Percentiles rank a stretch among this genome's conserved stretches.
Evolutionary conservation across 176 grass and related monocot genomes (phyloP).

Genomic region (Zea luxurians): DNA sequence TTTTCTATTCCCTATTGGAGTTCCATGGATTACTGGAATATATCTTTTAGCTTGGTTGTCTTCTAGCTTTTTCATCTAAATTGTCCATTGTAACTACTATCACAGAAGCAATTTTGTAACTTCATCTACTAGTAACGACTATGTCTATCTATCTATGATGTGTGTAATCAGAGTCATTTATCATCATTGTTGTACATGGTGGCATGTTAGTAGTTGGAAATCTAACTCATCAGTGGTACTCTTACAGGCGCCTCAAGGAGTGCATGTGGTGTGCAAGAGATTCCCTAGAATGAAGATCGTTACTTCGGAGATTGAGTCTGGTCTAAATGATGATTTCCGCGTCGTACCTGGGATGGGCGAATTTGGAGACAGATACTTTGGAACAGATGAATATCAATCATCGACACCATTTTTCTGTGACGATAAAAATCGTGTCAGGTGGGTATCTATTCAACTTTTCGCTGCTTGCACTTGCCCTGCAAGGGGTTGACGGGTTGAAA

Average conservation of each 20-base stretch:
- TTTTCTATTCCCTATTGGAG: not conserved
- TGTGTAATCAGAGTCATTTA: no score
- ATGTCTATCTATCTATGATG: not conserved
- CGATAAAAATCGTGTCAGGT: conserved; percentile 54
- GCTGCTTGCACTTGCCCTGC: not conserved
- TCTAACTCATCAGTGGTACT: conserved; percentile 12
- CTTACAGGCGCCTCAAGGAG: conserved; percentile 78
- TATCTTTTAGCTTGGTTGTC: not conserved
- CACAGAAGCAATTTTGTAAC: conserved; percentile 13
- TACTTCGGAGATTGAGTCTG: conserved; percentile 92
- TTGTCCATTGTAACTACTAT: not conserved
- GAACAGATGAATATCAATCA: conserved; percentile 73
- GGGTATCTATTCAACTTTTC: conserved; percentile 23
- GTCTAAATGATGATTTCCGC: conserved; percentile 78
- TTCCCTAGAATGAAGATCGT: conserved; percentile 94
- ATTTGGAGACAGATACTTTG: conserved; percentile 87
- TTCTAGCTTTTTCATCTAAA: conserved; percentile 17
- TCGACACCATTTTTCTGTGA: conserved; percentile 51
- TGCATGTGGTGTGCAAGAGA: conserved; percentile 87
- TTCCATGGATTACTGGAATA: not conserved
- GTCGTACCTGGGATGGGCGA: conserved; percentile 89
- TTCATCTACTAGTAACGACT: not conserved
- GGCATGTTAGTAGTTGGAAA: not conserved
- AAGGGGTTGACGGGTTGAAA: not conserved
- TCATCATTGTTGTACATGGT: not conserved